Percentiles rank a stretch among this genome's conserved stretches.
These are phyloP conservation scores for Colletotrichum destructivum DNA, from an alignment of 2,329 filamentous ascomycete genomes.

Conservation along the genomic window DNA sequence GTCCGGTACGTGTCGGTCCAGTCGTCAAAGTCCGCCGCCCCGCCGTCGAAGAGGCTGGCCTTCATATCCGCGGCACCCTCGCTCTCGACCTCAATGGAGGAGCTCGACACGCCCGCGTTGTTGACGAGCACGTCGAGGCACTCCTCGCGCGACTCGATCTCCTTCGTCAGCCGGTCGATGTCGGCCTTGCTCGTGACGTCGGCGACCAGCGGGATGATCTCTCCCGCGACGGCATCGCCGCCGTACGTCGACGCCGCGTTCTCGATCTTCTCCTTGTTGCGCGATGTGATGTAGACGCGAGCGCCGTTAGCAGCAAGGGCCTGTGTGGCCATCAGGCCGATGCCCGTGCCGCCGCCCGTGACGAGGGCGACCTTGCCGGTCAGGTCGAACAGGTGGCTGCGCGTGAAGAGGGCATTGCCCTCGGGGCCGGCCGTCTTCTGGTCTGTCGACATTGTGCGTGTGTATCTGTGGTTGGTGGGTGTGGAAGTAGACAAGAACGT, in stretches of 20 bases:
- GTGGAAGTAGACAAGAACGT: not conserved
- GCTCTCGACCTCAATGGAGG: slow-evolving; percentile 67
- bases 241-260: slow-evolving; percentile 71
- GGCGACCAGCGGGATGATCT: slow-evolving; percentile 72
- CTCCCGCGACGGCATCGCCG: slow-evolving; percentile 66
- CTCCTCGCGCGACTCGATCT: slow-evolving; percentile 68
- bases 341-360: slow-evolving; percentile 71
- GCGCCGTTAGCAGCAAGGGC: slow-evolving; percentile 77
- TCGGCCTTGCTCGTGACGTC: slow-evolving; percentile 76
- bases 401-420: slow-evolving; percentile 51
- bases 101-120: slow-evolving; percentile 76
- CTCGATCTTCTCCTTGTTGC: slow-evolving; percentile 74
- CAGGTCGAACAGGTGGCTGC: slow-evolving; percentile 59
- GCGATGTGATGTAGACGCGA: slow-evolving; percentile 80
- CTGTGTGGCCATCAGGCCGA: slow-evolving; percentile 79
- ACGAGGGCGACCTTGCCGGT: slow-evolving; percentile 61
- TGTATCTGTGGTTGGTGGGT: not conserved
- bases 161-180: slow-evolving; percentile 69
- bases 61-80: slow-evolving; percentile 68
- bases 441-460: slow-evolving; percentile 33
- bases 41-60: slow-evolving; percentile 77
- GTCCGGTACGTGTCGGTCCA: slow-evolving; percentile 83
- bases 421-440: slow-evolving; percentile 43
- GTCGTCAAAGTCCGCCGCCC: slow-evolving; percentile 71
- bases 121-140: slow-evolving; percentile 78